Evolutionary conservation across 495 filamentous ascomycete species (phyloP).

Genomic region (Aspergillus steynii): DNA sequence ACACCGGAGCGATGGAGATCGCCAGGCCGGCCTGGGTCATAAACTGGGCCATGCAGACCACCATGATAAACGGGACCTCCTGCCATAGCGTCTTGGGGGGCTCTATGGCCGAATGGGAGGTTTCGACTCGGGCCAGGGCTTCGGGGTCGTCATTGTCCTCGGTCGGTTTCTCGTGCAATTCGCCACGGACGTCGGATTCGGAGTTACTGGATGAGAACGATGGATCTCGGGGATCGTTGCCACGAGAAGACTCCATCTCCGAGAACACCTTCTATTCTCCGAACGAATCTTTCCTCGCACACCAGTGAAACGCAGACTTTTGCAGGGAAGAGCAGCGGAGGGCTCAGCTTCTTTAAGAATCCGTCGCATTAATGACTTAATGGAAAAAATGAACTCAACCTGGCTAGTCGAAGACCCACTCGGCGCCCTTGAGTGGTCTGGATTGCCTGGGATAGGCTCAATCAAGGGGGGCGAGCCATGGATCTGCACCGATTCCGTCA

Average conservation of each 20-base stretch:
- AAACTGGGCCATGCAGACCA: constrained; percentile 51
- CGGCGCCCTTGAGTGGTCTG: no score
- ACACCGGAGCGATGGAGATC: constrained; percentile 39
- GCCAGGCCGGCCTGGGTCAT: constrained; percentile 46
- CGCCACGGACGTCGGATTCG: background rate
- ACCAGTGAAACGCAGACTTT: background rate
- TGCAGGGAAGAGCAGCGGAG: background rate
- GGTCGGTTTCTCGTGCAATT: constrained; percentile 13
- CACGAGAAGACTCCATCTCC: background rate
- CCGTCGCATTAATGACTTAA: no score
- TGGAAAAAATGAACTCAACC: no score
- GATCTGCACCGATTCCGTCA: constrained; percentile 2
- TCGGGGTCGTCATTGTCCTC: constrained; percentile 16
- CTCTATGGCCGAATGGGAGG: constrained; percentile 17
- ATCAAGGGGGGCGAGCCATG: background rate
- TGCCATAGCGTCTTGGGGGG: constrained; percentile 14
- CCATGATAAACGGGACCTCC: constrained; percentile 45
- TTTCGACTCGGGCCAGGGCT: constrained; percentile 18
- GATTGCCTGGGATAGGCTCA: background rate
- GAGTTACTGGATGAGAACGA: constrained; percentile 2
- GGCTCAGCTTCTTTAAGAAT: background rate
- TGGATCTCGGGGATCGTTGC: background rate
- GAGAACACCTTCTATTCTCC: background rate
- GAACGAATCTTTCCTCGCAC: background rate
- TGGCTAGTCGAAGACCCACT: background rate